phyloP scores from a whole-genome alignment of 2,329 filamentous ascomycete genomes.

The Gliomastix tumulicola region DNA sequence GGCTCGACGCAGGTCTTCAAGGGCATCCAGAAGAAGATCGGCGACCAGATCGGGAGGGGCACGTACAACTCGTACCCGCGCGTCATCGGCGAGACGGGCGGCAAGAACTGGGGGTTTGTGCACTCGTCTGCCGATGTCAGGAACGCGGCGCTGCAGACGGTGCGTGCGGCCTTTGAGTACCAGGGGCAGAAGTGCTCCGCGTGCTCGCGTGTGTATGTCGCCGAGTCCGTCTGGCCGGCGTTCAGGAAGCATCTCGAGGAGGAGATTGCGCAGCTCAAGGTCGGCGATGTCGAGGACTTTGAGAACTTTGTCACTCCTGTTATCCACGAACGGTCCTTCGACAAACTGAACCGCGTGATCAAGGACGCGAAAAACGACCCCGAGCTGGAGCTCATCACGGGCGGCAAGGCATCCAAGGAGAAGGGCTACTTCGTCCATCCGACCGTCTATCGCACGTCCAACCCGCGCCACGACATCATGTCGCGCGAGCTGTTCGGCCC shows the following conservation, averaged over 20 bases:
- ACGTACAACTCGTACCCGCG: slow-evolving; percentile 29
- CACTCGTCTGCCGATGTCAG: slow-evolving; percentile 36
- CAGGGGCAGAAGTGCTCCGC: slow-evolving; percentile 46
- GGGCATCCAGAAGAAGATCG: slow-evolving; percentile 17
- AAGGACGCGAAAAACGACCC: slow-evolving; percentile 34
- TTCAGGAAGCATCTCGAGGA: slow-evolving; percentile 14
- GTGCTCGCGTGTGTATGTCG: slow-evolving; percentile 47
- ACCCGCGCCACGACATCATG: background rate
- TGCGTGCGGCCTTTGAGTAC: slow-evolving; percentile 42
- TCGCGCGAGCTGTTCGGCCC: background rate
- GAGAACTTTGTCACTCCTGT: slow-evolving; percentile 38
- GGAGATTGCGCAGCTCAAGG: slow-evolving; percentile 16
- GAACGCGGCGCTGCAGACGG: slow-evolving; percentile 37
- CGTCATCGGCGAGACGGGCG: slow-evolving; percentile 40
- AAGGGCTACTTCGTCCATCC: slow-evolving; percentile 36
- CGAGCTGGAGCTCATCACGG: slow-evolving; percentile 30
- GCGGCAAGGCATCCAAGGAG: slow-evolving; percentile 33
- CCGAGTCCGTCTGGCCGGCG: slow-evolving; percentile 27
- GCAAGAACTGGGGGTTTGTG: slow-evolving; percentile 46
- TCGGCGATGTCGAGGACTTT: slow-evolving; percentile 14
- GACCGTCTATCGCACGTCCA: slow-evolving; percentile 29
- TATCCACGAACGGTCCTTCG: slow-evolving; percentile 38
- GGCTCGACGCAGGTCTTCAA: slow-evolving; percentile 26
- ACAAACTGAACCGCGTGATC: slow-evolving; percentile 36
- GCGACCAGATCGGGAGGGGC: slow-evolving; percentile 11